Percentiles rank a stretch among this genome's conserved stretches.
These are phyloP conservation scores for Avena insularis DNA, from an alignment of 176 grass and related monocot species.

Conservation along the genomic window DNA sequence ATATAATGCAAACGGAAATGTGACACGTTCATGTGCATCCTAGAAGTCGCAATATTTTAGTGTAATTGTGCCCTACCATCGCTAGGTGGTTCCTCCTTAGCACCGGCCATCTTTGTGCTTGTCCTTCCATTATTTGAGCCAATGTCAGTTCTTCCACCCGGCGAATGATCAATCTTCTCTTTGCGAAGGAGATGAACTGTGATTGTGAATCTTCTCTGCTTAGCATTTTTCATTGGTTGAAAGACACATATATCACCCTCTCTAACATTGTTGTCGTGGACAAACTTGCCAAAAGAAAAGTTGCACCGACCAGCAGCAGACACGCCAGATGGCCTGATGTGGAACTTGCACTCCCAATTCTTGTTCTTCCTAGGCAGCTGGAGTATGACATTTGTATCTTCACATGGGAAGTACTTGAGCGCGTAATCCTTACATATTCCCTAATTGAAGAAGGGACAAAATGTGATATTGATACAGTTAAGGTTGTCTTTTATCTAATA, in stretches of 20 bases:
- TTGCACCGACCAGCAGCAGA: not conserved
- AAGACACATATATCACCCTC: conserved; percentile 51
- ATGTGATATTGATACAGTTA: not conserved
- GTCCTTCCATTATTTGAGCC: not conserved
- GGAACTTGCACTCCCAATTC: conserved; percentile 47
- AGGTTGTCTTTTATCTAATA: not conserved
- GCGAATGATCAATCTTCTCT: not conserved
- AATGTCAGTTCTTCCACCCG: not conserved
- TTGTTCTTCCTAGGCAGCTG: conserved; percentile 28
- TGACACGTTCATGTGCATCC: not conserved
- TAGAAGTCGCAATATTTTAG: not conserved
- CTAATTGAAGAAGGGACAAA: conserved; percentile 27
- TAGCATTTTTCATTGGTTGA: conserved; percentile 21
- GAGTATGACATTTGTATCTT: conserved; percentile 34
- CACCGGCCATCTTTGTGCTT: not conserved
- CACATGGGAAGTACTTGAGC: conserved; percentile 6
- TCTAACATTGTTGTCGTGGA: conserved; percentile 47
- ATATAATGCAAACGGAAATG: not conserved
- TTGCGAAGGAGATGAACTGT: conserved; percentile 38
- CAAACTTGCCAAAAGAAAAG: conserved; percentile 31
- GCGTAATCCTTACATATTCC: conserved; percentile 42
- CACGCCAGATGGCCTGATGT: not conserved
- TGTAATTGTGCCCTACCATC: conserved; percentile 29
- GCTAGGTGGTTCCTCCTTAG: conserved; percentile 18
- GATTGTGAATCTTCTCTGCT: conserved; percentile 32